phyloP scores from a whole-genome alignment of 2,329 filamentous ascomycete genomes.

The Neonectria coccinea region DNA sequence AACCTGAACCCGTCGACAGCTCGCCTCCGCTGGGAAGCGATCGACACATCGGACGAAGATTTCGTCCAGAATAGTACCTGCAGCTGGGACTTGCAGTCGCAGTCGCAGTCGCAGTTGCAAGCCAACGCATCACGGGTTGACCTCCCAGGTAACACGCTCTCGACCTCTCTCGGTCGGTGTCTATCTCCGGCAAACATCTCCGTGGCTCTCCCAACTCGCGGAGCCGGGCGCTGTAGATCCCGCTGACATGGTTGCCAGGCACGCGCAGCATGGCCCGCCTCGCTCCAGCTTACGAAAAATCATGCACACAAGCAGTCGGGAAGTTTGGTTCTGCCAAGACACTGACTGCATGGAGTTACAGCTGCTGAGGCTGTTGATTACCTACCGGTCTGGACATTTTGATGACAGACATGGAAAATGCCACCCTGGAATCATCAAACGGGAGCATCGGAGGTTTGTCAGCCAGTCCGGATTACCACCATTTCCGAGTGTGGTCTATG shows the following conservation, averaged over 20 bases:
- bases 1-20: conserved; percentile 30
- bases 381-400: background rate
- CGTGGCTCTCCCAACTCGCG: background rate
- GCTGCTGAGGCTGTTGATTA: background rate
- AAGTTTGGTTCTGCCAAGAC: background rate
- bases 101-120: background rate
- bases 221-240: conserved; percentile 1
- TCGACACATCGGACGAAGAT: conserved; percentile 28
- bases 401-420: background rate
- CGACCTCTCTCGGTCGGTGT: background rate
- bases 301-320: background rate
- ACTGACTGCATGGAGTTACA: background rate
- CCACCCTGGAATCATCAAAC: background rate
- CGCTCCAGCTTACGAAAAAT: background rate
- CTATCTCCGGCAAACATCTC: background rate
- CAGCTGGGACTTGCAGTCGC: conserved; percentile 19
- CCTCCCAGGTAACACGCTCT: background rate
- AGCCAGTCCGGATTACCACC: background rate
- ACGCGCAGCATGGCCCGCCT: background rate
- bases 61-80: conserved; percentile 19
- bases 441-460: background rate
- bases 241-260: conserved; percentile 3
- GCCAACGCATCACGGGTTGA: conserved; percentile 10
- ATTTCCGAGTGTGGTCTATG: background rate
- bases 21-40: conserved; percentile 31